Percentiles rank a stretch among this genome's conserved stretches.
Evolutionary conservation across 2,329 filamentous ascomycete genomes (phyloP).

Genomic region (Fusarium secorum): DNA sequence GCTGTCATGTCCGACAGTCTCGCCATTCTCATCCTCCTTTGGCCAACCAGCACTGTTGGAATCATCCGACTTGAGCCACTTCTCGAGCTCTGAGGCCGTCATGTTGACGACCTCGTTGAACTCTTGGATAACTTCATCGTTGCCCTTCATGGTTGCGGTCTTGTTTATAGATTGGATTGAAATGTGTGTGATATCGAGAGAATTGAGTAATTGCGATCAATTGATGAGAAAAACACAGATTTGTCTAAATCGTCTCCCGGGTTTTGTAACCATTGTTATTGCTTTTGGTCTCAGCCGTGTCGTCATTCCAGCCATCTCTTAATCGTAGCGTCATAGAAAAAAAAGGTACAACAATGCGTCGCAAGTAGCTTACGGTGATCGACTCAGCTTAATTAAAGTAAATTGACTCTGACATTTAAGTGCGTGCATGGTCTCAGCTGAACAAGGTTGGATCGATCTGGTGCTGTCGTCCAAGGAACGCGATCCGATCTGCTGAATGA

Average conservation of each 20-base stretch:
- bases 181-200: not conserved
- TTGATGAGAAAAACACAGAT: not conserved
- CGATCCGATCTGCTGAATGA: slow-evolving; percentile 20
- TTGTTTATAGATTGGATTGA: not conserved
- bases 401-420: slow-evolving; percentile 16
- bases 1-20: slow-evolving; percentile 70
- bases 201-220: not conserved
- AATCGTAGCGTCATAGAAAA: slow-evolving; percentile 35
- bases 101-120: slow-evolving; percentile 75
- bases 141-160: slow-evolving; percentile 37
- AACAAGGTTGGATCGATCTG: not conserved
- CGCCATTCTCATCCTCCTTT: slow-evolving; percentile 64
- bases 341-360: not conserved
- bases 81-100: slow-evolving; percentile 65
- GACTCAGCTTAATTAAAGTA: not conserved
- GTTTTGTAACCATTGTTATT: slow-evolving; percentile 18
- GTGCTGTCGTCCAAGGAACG: slow-evolving; percentile 27
- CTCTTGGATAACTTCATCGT: slow-evolving; percentile 55
- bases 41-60: slow-evolving; percentile 67
- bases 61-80: slow-evolving; percentile 67
- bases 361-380: slow-evolving; percentile 6
- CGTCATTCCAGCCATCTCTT: slow-evolving; percentile 27
- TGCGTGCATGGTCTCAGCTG: slow-evolving; percentile 21
- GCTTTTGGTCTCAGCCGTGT: slow-evolving; percentile 24
- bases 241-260: not conserved